Base-by-base conservation (phyloP, 2,329 filamentous ascomycete genomes). In the Phialophora macrospora region DNA sequence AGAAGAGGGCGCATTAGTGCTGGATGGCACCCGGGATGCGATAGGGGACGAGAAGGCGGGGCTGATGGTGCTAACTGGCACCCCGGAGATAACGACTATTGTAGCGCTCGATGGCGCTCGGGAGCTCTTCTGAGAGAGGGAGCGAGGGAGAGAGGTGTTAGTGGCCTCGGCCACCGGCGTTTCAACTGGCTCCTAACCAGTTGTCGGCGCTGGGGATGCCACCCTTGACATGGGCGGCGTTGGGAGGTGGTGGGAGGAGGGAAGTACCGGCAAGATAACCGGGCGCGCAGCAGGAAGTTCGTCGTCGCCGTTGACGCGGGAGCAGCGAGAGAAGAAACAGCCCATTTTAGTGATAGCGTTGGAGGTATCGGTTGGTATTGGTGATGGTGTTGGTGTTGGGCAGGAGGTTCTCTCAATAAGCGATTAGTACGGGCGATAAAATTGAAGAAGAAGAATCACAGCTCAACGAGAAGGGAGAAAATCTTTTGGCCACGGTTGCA, bases 161-260 rank as follows among this genome's bases (percentile, higher is more conserved):
- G 48, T 26, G 48, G 11, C 48, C 20, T 24, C 24, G 48, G 28
- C 52, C 52, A 34, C 52, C 52, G 52, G 14, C n/a, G 17, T n/a
- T 4, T 20, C 52, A 55, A 55, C 52, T 32, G 28, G 28, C 24
- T 20, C 28, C 52, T 55, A 55, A 20, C 17, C 28, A 32, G 52
- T 55, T 34, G 51, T 9, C 7, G 52, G n/a, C 52, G 17, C 52
- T 28, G 48, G 20, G 20, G 48, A 51, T 20, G 48, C 48, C 48
- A 51, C 38, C 38, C 38, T 51, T 51, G 48, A 51, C 48, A 51
- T 51, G 22, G 48, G 22, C 48, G 48, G 48, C 48, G 48, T 51
- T 51, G 22, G 48, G 48, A 22, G 22, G 48, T 26, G 48, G 22
- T 22, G 9, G 9, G 48, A 22, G 48, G 48, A 11, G 48, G 48